These are phyloP conservation scores for Tetrapisispora phaffii DNA, from an alignment of 805 yeast genomes.

Conservation along the genomic window DNA sequence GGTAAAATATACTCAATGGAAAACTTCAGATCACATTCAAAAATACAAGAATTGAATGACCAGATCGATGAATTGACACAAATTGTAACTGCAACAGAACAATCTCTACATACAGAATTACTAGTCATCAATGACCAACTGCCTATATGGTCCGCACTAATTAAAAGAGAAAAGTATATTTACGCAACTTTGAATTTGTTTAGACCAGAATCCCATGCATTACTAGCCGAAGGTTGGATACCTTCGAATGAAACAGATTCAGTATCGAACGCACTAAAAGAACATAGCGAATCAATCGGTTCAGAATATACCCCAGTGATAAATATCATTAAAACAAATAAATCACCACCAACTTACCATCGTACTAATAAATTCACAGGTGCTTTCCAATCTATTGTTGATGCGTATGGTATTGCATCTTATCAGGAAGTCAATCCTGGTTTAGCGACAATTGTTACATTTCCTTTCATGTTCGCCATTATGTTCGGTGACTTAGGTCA, in stretches of 20 bases:
- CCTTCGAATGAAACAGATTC: conserved; percentile 65
- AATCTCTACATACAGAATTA: conserved; percentile 67
- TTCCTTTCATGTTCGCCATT: conserved; percentile 97
- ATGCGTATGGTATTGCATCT: conserved; percentile 88
- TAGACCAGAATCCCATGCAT: conserved; percentile 73
- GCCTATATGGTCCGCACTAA: conserved; percentile 58
- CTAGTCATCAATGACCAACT: conserved; percentile 67
- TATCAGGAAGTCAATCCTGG: conserved; percentile 96
- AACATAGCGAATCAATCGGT: conserved; percentile 28
- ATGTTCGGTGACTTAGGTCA: conserved; percentile 99
- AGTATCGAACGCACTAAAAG: conserved; percentile 59
- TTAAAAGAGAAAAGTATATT: conserved; percentile 74
- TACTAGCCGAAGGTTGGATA: conserved; percentile 95
- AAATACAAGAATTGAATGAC: conserved; percentile 33
- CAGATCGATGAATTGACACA: conserved; percentile 47
- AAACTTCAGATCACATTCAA: conserved; percentile 34
- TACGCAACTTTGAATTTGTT: conserved; percentile 68
- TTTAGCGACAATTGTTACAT: conserved; percentile 85
- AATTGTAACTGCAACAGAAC: conserved; percentile 54
- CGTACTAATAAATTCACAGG: conserved; percentile 88
- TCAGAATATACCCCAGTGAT: conserved; percentile 45
- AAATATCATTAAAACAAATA: conserved; percentile 57
- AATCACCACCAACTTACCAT: conserved; percentile 90
- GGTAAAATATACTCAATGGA: conserved; percentile 47
- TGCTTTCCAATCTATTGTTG: conserved; percentile 89